Percentiles rank a stretch among this genome's conserved stretches.
phyloP scores from a whole-genome alignment of 768 basidiomycete genomes.

The Leccinellum luteum region DNA sequence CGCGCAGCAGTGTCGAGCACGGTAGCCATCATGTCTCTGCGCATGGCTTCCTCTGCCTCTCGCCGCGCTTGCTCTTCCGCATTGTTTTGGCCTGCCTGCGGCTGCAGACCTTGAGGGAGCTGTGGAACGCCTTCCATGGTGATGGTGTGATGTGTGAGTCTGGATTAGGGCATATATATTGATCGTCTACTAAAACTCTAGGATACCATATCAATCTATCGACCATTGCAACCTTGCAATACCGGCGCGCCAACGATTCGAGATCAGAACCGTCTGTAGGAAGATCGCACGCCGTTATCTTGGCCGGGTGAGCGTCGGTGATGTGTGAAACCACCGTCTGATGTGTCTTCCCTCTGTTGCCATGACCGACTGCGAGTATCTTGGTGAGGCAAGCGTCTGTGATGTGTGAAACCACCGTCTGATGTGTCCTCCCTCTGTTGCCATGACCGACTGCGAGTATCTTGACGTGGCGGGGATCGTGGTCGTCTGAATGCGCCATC shows the following conservation, averaged over 20 bases:
- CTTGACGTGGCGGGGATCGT: constrained; percentile 5
- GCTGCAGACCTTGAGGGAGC: constrained; percentile 28
- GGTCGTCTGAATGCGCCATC: background rate
- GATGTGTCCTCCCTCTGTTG: background rate
- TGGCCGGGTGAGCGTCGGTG: constrained; percentile 1
- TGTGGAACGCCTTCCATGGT: constrained; percentile 26
- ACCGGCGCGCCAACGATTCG: constrained; percentile 1
- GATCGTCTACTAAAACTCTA: background rate
- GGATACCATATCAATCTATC: constrained; percentile 4
- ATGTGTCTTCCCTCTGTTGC: background rate
- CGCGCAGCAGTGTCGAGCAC: constrained; percentile 75
- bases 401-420: background rate
- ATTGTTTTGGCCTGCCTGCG: constrained; percentile 41
- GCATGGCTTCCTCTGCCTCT: constrained; percentile 71
- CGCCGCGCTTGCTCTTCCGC: constrained; percentile 55
- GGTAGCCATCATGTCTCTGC: constrained; percentile 73
- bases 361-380: background rate
- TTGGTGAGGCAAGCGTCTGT: constrained; percentile 2
- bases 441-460: constrained; percentile 1
- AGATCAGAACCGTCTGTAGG: constrained; percentile 6
- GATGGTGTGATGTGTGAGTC: background rate
- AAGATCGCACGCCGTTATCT: constrained; percentile 2
- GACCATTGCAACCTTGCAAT: constrained; percentile 2
- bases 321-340: background rate
- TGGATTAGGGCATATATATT: constrained; percentile 1